Evolutionary conservation across 163 green algal genomes (phyloP).

Genomic region (Chloromonas sp.): DNA sequence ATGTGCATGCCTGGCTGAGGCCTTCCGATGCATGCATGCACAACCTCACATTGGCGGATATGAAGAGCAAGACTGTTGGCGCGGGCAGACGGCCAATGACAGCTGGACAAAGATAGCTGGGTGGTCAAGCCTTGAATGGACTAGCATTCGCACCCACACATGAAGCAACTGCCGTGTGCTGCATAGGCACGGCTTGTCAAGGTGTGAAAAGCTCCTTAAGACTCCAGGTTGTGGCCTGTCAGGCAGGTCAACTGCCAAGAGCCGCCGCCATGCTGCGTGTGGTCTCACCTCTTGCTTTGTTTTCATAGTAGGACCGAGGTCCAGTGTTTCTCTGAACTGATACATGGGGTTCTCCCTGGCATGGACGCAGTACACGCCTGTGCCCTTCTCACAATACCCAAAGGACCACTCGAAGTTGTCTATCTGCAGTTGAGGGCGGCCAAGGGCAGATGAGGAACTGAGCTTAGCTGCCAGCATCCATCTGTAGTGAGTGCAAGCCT

Average conservation of each 20-base stretch:
- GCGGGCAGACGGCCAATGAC: not conserved
- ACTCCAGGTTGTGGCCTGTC: no score
- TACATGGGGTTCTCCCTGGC: conserved; percentile 47
- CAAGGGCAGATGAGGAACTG: not conserved
- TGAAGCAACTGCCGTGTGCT: no score
- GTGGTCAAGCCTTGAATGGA: not conserved
- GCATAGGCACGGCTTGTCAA: no score
- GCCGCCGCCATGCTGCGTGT: no score
- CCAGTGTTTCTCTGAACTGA: conserved; percentile 33
- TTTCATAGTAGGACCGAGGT: conserved; percentile 24
- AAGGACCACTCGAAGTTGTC: conserved; percentile 35
- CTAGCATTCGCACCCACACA: not conserved
- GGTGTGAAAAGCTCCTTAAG: no score
- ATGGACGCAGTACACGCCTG: conserved; percentile 40
- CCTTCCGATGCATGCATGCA: not conserved
- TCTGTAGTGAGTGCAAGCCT: not conserved
- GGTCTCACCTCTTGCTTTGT: conserved; percentile 34
- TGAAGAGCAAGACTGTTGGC: not conserved
- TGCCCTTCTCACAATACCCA: conserved; percentile 41
- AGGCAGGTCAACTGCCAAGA: no score
- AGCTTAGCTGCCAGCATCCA: not conserved
- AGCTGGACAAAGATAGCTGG: not conserved
- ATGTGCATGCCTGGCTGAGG: not conserved
- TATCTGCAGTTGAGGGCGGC: not conserved
- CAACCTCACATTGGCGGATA: not conserved